Percentiles rank a stretch among this genome's conserved stretches.
Conservation (phyloP, 75 land plant genomes). For the Ceratopteris richardii region DNA sequence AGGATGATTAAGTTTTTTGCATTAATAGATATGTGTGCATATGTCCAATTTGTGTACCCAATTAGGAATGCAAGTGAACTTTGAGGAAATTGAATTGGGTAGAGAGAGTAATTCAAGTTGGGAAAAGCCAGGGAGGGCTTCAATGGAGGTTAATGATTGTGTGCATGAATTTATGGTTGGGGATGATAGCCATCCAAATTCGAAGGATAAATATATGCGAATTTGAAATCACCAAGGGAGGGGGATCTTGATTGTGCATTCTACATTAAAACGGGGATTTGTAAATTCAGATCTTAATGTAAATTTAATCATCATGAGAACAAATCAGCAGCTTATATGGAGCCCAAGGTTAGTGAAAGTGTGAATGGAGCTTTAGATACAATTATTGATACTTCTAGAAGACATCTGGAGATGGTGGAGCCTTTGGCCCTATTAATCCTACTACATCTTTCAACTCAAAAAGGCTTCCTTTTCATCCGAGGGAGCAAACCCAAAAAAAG, state of each 20-base stretch:
- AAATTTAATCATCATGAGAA: conserved; percentile 78
- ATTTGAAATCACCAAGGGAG: conserved; percentile 28
- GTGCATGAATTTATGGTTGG: conserved; percentile 46
- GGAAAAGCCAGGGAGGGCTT: conserved; percentile 35
- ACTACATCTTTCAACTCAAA: conserved; percentile 60
- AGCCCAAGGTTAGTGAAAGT: background rate
- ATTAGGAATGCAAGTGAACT: conserved; percentile 23
- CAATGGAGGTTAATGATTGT: conserved; percentile 27
- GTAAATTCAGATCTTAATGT: conserved; percentile 65
- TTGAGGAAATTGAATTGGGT: conserved; percentile 15
- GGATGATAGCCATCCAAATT: conserved; percentile 23
- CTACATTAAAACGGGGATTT: conserved; percentile 61
- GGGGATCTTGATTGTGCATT: too few relatives aligned
- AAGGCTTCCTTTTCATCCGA: conserved; percentile 77
- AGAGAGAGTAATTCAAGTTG: conserved; percentile 29
- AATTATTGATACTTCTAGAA: background rate
- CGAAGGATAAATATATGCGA: conserved; percentile 26
- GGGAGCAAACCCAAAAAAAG: too few relatives aligned
- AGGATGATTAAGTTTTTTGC: too few relatives aligned
- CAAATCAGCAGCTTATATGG: background rate
- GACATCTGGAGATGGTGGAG: conserved; percentile 16
- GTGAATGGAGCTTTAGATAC: background rate
- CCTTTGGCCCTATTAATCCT: conserved; percentile 24
- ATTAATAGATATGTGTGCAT: too few relatives aligned
- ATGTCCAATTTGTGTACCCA: conserved; percentile 34